Evolutionary conservation across 495 filamentous ascomycete species (phyloP).

Genomic region (Hypoxylon crocopeplum): DNA sequence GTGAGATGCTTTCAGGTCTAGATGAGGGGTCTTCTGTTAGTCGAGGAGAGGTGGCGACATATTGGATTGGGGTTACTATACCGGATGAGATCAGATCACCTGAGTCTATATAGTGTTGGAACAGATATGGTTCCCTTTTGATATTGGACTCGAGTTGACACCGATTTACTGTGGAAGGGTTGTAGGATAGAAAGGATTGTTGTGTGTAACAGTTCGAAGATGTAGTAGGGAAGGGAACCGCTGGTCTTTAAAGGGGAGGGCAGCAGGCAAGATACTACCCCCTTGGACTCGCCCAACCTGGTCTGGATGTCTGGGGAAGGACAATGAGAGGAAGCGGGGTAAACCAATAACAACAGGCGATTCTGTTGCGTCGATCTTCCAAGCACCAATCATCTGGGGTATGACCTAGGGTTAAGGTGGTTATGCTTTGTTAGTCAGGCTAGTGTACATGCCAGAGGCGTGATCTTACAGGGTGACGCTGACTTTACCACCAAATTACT

Average conservation of each 20-base stretch:
- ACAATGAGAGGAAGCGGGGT: constrained; percentile 33
- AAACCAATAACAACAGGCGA: constrained; percentile 25
- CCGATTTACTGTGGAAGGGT: constrained; percentile 2
- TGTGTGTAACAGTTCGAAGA: constrained; percentile 1
- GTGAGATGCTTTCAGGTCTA: constrained; percentile 21
- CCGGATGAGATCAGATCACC: constrained; percentile 10
- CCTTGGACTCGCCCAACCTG: constrained; percentile 7
- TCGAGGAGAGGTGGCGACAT: neutral
- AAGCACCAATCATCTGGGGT: constrained; percentile 28
- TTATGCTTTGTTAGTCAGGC: constrained; percentile 3
- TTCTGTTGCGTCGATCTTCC: constrained; percentile 15
- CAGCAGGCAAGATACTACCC: constrained; percentile 6
- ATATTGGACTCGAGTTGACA: neutral
- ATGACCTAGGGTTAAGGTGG: constrained; percentile 8
- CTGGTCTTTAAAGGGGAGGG: constrained; percentile 11
- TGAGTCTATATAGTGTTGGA: neutral
- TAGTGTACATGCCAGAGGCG: constrained; percentile 20
- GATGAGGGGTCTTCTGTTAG: constrained; percentile 1
- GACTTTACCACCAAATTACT: constrained; percentile 9
- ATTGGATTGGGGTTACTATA: neutral
- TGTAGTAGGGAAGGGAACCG: neutral
- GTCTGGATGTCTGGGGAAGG: constrained; percentile 30
- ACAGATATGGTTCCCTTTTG: neutral
- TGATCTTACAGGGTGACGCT: constrained; percentile 18
- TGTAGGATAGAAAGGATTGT: neutral